Conservation (phyloP, 1,284 basidiomycete genomes). For the Xerocomus nothofagi region DNA sequence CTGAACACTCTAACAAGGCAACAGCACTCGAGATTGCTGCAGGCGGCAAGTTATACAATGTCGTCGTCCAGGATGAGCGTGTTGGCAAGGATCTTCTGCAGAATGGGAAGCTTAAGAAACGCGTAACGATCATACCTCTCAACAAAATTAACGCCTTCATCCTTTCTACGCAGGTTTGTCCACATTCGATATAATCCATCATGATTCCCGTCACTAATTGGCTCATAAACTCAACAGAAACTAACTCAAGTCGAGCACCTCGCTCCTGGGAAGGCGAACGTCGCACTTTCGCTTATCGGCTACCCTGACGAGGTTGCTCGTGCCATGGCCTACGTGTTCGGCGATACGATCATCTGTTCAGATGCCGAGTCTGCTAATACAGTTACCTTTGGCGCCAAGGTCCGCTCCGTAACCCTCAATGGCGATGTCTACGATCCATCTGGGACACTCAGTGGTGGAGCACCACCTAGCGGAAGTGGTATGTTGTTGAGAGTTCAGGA, state of each 20-base stretch:
- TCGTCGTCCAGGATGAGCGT: constrained; percentile 89
- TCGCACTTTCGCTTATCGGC: constrained; percentile 86
- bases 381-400: constrained; percentile 79
- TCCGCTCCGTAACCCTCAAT: constrained; percentile 88
- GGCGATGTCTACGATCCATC: constrained; percentile 98
- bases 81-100: constrained; percentile 86
- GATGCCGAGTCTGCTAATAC: constrained; percentile 87
- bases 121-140: constrained; percentile 92
- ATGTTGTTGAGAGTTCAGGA: constrained; percentile 87
- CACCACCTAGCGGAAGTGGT: constrained; percentile 76
- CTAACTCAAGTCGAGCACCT: constrained; percentile 71
- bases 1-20: constrained; percentile 73
- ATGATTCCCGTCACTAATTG: neutral
- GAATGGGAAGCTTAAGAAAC: constrained; percentile 83
- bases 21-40: constrained; percentile 95
- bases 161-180: constrained; percentile 61
- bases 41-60: constrained; percentile 90
- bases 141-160: constrained; percentile 84
- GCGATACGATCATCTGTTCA: constrained; percentile 89
- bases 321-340: constrained; percentile 95
- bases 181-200: neutral
- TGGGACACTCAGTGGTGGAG: constrained; percentile 91
- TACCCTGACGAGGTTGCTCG: constrained; percentile 84
- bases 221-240: constrained; percentile 52
- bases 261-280: constrained; percentile 82